Percentiles rank a stretch among this genome's conserved stretches.
Conservation (phyloP, 495 filamentous ascomycete genomes). For the Xylaria acuta region DNA sequence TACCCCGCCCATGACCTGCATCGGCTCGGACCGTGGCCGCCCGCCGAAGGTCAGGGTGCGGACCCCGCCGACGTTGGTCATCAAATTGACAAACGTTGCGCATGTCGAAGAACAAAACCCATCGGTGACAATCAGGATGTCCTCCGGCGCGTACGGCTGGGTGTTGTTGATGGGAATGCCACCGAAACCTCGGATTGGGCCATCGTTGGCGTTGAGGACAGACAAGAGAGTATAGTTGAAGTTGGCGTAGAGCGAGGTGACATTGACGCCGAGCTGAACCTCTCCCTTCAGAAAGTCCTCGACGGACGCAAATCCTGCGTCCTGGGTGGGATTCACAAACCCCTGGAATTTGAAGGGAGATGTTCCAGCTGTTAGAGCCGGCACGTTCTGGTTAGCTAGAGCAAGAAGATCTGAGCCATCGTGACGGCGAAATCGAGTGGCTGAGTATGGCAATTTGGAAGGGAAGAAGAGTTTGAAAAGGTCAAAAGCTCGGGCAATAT, state of each 20-base stretch:
- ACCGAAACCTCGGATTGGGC: constrained; percentile 3
- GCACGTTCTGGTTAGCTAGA: not conserved
- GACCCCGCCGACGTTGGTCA: constrained; percentile 63
- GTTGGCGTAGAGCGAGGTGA: constrained; percentile 15
- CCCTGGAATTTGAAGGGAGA: not conserved
- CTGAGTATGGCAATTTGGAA: constrained; percentile 6
- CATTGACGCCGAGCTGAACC: constrained; percentile 5
- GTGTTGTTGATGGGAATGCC: constrained; percentile 12
- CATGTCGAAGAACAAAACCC: constrained; percentile 69
- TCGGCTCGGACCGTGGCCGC: constrained; percentile 54
- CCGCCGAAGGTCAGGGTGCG: constrained; percentile 67
- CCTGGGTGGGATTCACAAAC: not conserved
- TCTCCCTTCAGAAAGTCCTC: constrained; percentile 9
- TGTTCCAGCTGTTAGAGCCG: not conserved
- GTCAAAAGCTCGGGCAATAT: constrained; percentile 52
- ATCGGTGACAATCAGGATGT: constrained; percentile 58
- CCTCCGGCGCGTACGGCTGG: constrained; percentile 35
- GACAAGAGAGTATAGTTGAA: constrained; percentile 19
- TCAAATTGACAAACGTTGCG: constrained; percentile 62
- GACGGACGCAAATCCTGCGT: constrained; percentile 6
- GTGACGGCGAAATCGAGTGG: constrained; percentile 11
- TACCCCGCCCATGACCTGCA: constrained; percentile 65
- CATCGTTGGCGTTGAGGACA: not conserved
- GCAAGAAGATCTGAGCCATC: constrained; percentile 9
- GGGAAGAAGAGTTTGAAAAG: constrained; percentile 47